Percentiles rank a stretch among this genome's conserved stretches.
These are phyloP conservation scores for Candida loeiensis DNA, from an alignment of 805 yeast species.

Conservation along the genomic window DNA sequence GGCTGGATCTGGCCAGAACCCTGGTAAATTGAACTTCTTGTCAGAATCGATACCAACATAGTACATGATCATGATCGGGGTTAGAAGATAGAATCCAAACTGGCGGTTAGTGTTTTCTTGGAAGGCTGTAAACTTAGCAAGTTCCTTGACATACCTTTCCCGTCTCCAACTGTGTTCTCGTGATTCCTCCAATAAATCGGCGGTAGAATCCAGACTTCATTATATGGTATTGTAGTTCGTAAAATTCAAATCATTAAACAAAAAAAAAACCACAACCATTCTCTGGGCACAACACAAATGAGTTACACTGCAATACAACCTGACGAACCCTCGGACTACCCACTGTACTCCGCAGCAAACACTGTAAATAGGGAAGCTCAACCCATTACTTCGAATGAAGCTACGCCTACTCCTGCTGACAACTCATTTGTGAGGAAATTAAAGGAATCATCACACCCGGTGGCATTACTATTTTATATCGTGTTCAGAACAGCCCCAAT, in stretches of 20 bases:
- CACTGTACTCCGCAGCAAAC: not conserved
- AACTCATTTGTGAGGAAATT: conserved; percentile 21
- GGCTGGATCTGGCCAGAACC: conserved; percentile 96
- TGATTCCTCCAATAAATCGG: conserved; percentile 33
- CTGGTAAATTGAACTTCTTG: conserved; percentile 82
- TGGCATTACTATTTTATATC: conserved; percentile 66
- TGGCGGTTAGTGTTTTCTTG: conserved; percentile 23
- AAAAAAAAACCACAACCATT: not conserved
- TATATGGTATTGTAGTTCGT: not conserved
- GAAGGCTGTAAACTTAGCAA: too few relatives aligned
- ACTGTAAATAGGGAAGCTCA: not conserved
- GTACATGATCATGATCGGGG: conserved; percentile 91
- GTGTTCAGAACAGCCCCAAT: conserved; percentile 62
- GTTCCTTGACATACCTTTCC: conserved; percentile 34
- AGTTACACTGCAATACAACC: conserved; percentile 31
- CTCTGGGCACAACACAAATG: not conserved
- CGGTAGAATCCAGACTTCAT: conserved; percentile 19
- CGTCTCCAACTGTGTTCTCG: conserved; percentile 44
- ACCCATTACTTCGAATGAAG: not conserved
- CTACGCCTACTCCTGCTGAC: not conserved
- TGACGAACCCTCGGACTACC: conserved; percentile 15
- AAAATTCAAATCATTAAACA: conserved; percentile 3
- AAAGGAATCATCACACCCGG: conserved; percentile 75
- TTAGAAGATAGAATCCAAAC: conserved; percentile 79
- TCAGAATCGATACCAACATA: conserved; percentile 91